Evolutionary conservation across 2,329 filamentous ascomycete species (phyloP), one percentile per base, ranked within the genome.

Genomic region (Camptophora hylomeconis): DNA sequence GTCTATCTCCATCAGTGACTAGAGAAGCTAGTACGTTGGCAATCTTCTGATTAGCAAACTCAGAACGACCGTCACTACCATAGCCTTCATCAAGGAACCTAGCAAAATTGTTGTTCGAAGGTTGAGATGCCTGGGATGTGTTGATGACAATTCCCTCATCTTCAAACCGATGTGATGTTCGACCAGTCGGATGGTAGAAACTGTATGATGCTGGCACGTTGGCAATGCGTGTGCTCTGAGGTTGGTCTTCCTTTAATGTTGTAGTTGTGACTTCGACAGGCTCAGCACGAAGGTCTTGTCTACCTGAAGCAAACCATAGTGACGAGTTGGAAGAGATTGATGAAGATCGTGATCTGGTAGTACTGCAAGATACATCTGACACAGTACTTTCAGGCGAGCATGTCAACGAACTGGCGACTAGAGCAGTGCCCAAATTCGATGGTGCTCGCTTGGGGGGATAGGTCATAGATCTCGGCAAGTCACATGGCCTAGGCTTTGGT

Each of bases 301-400:
- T 19, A 22, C 5, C 39, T 38, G 12, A 41, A 35, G 32, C 37
- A 43, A n/a, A n/a, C n/a, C n/a, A n/a, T n/a, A n/a, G n/a, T 3
- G 54, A 58, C 10, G 53, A 46, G 29, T 44, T 54, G n/a, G 58
- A 61, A 4, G 57, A 60, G 26, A 60, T 52, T 3, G 57, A 60
- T 4, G 56, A 60, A 11, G 58, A 70, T 49, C 67, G 65, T 53
- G 65, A 69, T 41, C 55, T 57, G 40, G 65, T 60, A 38, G 67
- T 68, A 35, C 69, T 55, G 9, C 61, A 61, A 19, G 67, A 69
- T 31, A 60, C 60, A 47, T 75, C 71, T 16, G 69, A 73, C 19
- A 73, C 52, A 63, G 74, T 70, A 18, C 71, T 75, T 39, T 74
- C 70, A n/a, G 72, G 71, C 23, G 63, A 69, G 6, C 61, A 67